These are phyloP conservation scores for Sporobolomyces pararoseus DNA, from an alignment of 768 basidiomycete species.

Conservation along the genomic window DNA sequence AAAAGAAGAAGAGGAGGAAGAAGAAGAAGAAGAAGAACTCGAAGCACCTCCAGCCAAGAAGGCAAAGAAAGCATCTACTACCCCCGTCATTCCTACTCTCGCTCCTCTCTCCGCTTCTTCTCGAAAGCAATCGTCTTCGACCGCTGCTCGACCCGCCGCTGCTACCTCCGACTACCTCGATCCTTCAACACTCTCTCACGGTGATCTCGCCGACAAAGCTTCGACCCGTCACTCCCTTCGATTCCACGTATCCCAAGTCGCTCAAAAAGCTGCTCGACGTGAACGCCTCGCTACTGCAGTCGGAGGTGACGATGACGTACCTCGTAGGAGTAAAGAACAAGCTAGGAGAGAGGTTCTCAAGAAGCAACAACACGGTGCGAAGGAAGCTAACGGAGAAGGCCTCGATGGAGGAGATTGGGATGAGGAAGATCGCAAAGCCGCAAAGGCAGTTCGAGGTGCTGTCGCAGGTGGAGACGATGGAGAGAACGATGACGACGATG, in stretches of 20 bases:
- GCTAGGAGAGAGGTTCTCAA: conserved; percentile 52
- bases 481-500: conserved; percentile 60
- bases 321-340: conserved; percentile 66
- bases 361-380: conserved; percentile 46
- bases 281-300: conserved; percentile 65
- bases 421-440: conserved; percentile 41
- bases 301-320: conserved; percentile 87
- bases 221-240: conserved; percentile 75
- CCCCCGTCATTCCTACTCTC: conserved; percentile 49
- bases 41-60: conserved; percentile 54
- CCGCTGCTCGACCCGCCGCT: conserved; percentile 14
- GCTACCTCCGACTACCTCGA: conserved; percentile 62
- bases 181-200: conserved; percentile 61
- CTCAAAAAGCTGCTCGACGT: conserved; percentile 70
- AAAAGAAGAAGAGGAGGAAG: conserved; percentile 45
- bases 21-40: conserved; percentile 23
- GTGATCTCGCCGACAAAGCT: conserved; percentile 76
- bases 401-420: conserved; percentile 49
- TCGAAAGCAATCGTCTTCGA: conserved; percentile 23
- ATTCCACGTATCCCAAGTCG: conserved; percentile 91
- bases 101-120: conserved; percentile 30
- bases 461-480: conserved; percentile 37
- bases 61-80: conserved; percentile 60
- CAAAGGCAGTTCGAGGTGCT: conserved; percentile 37
- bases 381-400: conserved; percentile 21